phyloP scores from a whole-genome alignment of 2,329 filamentous ascomycete genomes.

The Dothideomycetidae sp. region DNA sequence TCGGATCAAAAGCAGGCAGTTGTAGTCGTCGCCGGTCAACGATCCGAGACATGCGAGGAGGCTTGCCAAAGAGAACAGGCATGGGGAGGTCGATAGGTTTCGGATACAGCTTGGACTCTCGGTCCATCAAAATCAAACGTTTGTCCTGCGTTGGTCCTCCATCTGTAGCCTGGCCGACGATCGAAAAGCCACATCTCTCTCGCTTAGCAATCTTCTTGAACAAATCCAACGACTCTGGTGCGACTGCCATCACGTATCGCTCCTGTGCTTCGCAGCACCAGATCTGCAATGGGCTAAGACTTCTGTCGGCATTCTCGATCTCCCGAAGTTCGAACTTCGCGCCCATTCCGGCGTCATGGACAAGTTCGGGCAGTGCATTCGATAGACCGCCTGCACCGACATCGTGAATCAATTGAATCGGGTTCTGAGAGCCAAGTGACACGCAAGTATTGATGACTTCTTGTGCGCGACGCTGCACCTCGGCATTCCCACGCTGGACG shows the following conservation, averaged over 20 bases:
- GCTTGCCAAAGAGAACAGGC: conserved; percentile 75
- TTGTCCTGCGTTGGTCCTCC: conserved; percentile 51
- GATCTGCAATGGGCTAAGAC: conserved; percentile 91
- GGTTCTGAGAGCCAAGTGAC: conserved; percentile 67
- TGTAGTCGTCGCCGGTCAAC: conserved; percentile 56
- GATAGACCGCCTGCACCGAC: conserved; percentile 86
- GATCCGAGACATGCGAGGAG: conserved; percentile 62
- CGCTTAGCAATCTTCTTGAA: conserved; percentile 57
- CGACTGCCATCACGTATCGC: conserved; percentile 83
- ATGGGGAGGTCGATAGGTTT: conserved; percentile 80
- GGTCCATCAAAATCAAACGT: conserved; percentile 66
- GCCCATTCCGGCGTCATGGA: conserved; percentile 81
- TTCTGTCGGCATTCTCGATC: conserved; percentile 74
- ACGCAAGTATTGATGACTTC: conserved; percentile 96
- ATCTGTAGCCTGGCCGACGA: conserved; percentile 61
- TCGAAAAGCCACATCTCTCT: conserved; percentile 83
- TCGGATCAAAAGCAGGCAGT: conserved; percentile 60
- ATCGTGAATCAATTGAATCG: conserved; percentile 94
- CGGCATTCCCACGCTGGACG: conserved; percentile 91
- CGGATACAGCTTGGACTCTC: conserved; percentile 59
- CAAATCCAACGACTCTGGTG: conserved; percentile 60
- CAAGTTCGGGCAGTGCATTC: conserved; percentile 73
- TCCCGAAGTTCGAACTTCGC: conserved; percentile 91
- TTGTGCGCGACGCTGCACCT: conserved; percentile 88
- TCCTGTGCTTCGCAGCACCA: conserved; percentile 98